Evolutionary conservation across 148 eudicot species (phyloP).

Genomic region (Agrostemma githago): DNA sequence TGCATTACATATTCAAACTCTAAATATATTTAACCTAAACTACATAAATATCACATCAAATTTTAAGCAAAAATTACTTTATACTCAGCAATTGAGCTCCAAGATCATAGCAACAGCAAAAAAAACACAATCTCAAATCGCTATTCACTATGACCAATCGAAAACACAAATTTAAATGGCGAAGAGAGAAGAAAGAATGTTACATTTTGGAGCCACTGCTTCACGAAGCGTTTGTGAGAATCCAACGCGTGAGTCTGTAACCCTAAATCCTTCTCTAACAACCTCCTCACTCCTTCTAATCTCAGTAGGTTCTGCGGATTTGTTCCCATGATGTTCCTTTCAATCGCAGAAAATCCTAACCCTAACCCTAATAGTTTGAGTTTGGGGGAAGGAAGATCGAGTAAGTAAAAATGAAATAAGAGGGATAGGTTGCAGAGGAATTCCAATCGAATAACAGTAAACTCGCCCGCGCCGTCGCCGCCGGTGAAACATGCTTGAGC

Average conservation of each 20-base stretch:
- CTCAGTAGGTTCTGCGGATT: constrained; percentile 29
- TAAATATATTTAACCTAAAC: not conserved
- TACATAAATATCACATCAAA: not conserved
- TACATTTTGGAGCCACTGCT: constrained; percentile 58
- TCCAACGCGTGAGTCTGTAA: constrained; percentile 65
- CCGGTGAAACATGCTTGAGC: no score
- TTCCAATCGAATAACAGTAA: no score
- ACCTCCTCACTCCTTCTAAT: constrained; percentile 64
- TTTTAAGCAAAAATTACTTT: not conserved
- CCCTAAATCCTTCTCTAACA: constrained; percentile 85
- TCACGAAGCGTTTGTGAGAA: constrained; percentile 59
- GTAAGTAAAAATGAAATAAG: no score
- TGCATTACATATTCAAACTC: not conserved
- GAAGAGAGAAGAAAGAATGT: not conserved
- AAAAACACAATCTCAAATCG: no score
- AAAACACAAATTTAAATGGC: not conserved
- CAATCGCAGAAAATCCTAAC: no score
- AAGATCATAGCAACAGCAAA: not conserved
- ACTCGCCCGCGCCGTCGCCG: no score
- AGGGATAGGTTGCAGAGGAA: no score
- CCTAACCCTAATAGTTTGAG: no score
- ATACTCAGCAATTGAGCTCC: not conserved
- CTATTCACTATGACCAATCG: not conserved
- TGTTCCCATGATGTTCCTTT: no score
- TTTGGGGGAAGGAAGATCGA: no score